A percentile compares a stretch with the other conserved stretches of the same genome.
phyloP scores from a whole-genome alignment of 2,329 filamentous ascomycete genomes.

The Curvularia sp. region DNA sequence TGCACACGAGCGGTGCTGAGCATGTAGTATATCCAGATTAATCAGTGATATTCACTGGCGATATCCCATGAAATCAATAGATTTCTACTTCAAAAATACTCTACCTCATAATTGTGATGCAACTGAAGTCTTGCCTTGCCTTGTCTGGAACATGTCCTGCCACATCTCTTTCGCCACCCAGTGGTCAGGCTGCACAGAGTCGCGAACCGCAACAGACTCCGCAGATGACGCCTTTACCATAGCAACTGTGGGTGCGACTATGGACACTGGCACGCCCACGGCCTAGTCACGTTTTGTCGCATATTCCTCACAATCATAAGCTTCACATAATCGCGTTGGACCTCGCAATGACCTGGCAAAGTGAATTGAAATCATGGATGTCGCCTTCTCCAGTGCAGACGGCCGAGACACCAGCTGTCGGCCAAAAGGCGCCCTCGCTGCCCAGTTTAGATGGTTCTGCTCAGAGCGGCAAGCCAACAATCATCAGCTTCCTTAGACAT shows the following conservation, averaged over 20 bases:
- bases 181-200: no score
- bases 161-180: background rate
- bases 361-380: constrained; percentile 55
- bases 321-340: background rate
- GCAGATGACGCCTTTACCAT: background rate
- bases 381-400: constrained; percentile 39
- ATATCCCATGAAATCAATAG: constrained; percentile 45
- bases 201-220: background rate
- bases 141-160: background rate
- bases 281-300: background rate
- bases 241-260: no score
- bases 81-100: constrained; percentile 34
- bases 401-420: constrained; percentile 60
- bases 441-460: constrained; percentile 61
- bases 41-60: constrained; percentile 48
- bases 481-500: constrained; percentile 74
- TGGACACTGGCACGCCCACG: background rate
- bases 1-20: constrained; percentile 47
- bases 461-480: constrained; percentile 60
- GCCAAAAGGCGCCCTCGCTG: constrained; percentile 64
- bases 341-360: constrained; percentile 47
- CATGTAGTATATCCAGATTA: constrained; percentile 51
- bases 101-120: constrained; percentile 9
- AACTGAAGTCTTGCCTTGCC: background rate
- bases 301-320: background rate